Base-by-base conservation (phyloP, 257 asterid species). In the Ilex asprella region DNA sequence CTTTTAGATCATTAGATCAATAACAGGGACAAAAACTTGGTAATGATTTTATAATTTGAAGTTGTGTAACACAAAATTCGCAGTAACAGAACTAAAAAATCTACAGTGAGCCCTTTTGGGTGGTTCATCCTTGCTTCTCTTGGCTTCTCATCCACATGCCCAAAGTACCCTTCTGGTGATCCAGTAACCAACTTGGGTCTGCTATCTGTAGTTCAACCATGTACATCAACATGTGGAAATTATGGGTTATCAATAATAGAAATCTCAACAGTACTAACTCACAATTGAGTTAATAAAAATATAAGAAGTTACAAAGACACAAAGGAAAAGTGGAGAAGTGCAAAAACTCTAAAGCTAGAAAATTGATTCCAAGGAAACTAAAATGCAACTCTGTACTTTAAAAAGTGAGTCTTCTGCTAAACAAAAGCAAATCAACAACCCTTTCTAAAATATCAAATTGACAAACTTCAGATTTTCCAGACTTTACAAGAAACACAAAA, bases 141-240 rank as follows among this genome's bases (percentile, higher is more conserved):
- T 71, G 82, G 81, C 86, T 68, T 89, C 66, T 96, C 99, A 49
- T 93, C 99, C 13, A 93, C 86, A 67, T 93, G 99, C 1, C 99
- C 97, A 0, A 84, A 67, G 77, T 89, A 75, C 62, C 99, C 99
- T 75, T 87, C 96, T 0, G 95, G 78, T 14, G 99, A 93, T 72
- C 99, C 99, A 9, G 86, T 82, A 21, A 89, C 76, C 84, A 92
- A 59, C 84, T 81, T 89, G 35, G 99, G 97, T 21, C 95, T 75
- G 67, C 99, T 89, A 79, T 92, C 99, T 92, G 89, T 63, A 31
- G 61, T 58, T 54, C 60, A 63, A 51, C 43, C 69, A 61, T 41
- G 2, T 65, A 58, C 2, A 35, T 35, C 7, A 3, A 64, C 56
- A 39, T 30, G 65, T 63, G 39, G 46, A 6, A 0, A 46, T 35